Base-by-base conservation (phyloP, 192 early-diverging fungal species). In the Podila horticola region DNA sequence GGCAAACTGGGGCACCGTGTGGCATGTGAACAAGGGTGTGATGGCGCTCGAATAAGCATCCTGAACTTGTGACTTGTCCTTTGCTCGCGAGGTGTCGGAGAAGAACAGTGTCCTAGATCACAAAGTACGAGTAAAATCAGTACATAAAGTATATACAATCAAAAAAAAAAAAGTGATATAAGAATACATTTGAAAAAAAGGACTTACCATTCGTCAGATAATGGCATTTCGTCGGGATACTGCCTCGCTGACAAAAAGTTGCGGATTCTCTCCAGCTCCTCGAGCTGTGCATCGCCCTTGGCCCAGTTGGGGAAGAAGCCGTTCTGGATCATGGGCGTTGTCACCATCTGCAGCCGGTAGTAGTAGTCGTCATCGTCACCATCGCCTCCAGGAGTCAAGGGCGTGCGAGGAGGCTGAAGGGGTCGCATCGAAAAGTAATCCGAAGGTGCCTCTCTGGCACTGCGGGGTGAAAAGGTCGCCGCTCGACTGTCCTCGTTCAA, bases 1-100 rank as follows among this genome's bases (percentile, higher is more conserved):
- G 7, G 79, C 74, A 55, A 89, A 89, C 33, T 86, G 74, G 69
- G 82, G 85, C 2, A 85, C 87, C 0, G 87, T 86, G 28, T 82
- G 71, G 34, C 85, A 86, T 8, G 65, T 60, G 63, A 86, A 89
- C n/a, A 89, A 31, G 0, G 71, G 72, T n/a, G 81, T 85, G n/a
- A 89, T 84, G 1, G 82, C 71, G 3, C 82, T 73, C 24, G 79
- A 77, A 19, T 89, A 88, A 24, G 84, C 82, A 66, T 84, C 74
- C 20, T 82, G 67, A 31, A 69, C 74, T 12, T 67, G 60, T 15
- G 70, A 36, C 41, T 72, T 79, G 51, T 79, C 57, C 26, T 85
- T 84, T 31, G 73, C 74, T 4, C 74, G 66, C 4, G 83, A 82
- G 0, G 85, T 87, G 51, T 89, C 87, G 33, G 82, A 82, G 62